Conservation (phyloP, 2,329 filamentous ascomycete genomes). For the Penicillium olsonii region DNA sequence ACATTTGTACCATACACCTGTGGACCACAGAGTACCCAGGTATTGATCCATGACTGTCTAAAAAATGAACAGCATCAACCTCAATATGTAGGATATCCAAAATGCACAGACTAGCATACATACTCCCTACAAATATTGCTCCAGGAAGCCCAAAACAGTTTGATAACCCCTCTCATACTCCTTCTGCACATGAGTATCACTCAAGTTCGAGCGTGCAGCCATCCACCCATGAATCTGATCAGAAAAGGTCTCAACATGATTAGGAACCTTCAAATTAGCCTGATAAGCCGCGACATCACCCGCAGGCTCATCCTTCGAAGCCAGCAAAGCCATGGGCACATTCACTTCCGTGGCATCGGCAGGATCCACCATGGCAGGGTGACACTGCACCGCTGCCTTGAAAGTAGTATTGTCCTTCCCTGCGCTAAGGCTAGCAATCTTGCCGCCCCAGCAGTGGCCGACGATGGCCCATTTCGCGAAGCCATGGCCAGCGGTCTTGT, state of each 20-base stretch:
- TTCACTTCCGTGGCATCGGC: constrained; percentile 57
- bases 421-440: constrained; percentile 58
- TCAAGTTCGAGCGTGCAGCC: constrained; percentile 43
- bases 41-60: too few species aligned
- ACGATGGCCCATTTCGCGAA: constrained; percentile 60
- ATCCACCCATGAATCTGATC: constrained; percentile 50
- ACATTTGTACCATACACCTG: too few species aligned
- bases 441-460: constrained; percentile 63
- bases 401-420: constrained; percentile 52
- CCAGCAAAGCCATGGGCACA: constrained; percentile 59
- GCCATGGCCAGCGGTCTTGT: constrained; percentile 44
- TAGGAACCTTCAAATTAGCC: constrained; percentile 39
- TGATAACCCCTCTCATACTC: constrained; percentile 47
- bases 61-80: too few species aligned
- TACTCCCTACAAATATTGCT: constrained; percentile 29
- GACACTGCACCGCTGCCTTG: constrained; percentile 59
- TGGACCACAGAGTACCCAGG: too few species aligned
- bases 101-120: too few species aligned
- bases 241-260: constrained; percentile 46
- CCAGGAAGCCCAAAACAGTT: constrained; percentile 41
- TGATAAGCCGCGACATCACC: constrained; percentile 46
- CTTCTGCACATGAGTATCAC: constrained; percentile 40
- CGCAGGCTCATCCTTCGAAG: constrained; percentile 58
- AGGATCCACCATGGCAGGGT: constrained; percentile 63
- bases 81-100: too few species aligned